Evolutionary conservation across 1,284 basidiomycete genomes (phyloP), one percentile per base, ranked within the genome.

Genomic region (Veloporphyrellus conicus): DNA sequence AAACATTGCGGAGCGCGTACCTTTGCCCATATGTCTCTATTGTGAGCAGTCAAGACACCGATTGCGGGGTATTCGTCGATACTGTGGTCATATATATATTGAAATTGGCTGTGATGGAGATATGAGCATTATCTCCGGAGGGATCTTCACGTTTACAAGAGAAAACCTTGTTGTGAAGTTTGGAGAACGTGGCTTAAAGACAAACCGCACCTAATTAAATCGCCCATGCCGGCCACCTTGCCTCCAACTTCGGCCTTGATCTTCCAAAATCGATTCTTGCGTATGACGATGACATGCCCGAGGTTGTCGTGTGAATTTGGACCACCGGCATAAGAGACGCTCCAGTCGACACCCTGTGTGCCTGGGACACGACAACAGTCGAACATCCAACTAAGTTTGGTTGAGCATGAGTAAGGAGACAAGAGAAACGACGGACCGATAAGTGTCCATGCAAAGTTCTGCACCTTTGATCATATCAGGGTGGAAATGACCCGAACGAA

Each of bases 281-380:
- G 76, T 19, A 91, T 74, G 11, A 90, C 84, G 39, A 91, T 72
- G 51, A 94, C 76, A 62, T 93, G 87, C 2, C 83, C 84, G 7
- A 75, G 72, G 43, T 84, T 75, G 10, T 49, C 25, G n/a, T 87
- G 85, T 9, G 63, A 61, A 45, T 83, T 79, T n/a, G 77, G 78
- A 33, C 74, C 70, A 55, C 79, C 75, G 0, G 84, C 78, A 50
- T 86, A 78, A 32, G 84, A 82, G 43, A 85, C 72, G 46, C 84
- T 83, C 78, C 87, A 91, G 65, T 94, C 92, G 2, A 82, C 68
- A 0, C 81, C 81, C 37, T 80, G 72, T 3, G 71, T 66, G 2
- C 87, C 86, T 2, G 91, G 92, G 31, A 94, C 74, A 45, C 91
- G 87, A 58, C 81, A 88, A 59, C 89, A 90, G 68, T 94, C 92